These are phyloP conservation scores for Protomyces macrosporus DNA, from an alignment of 1,139 yeast genomes.

Conservation along the genomic window DNA sequence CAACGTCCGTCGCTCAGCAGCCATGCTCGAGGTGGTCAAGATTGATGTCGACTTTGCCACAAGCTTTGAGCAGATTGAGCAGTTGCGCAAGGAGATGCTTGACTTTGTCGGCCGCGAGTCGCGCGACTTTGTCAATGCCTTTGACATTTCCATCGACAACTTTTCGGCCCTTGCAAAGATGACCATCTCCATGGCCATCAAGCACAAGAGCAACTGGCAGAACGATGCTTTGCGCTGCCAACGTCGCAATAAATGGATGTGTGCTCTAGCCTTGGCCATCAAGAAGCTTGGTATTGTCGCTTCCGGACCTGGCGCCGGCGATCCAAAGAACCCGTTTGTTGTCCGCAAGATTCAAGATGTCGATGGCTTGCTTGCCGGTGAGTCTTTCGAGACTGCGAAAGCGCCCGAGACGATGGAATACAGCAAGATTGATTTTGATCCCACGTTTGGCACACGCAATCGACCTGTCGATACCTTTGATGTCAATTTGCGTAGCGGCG, in stretches of 20 bases:
- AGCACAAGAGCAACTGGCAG: slow-evolving; percentile 39
- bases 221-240: slow-evolving; percentile 35
- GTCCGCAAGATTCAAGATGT: neutral
- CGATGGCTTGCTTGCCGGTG: neutral
- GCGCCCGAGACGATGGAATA: neutral
- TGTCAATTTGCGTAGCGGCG: slow-evolving; percentile 13
- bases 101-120: slow-evolving; percentile 39
- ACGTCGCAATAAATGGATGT: slow-evolving; percentile 31
- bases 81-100: slow-evolving; percentile 36
- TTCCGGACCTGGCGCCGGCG: slow-evolving; percentile 29
- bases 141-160: slow-evolving; percentile 39
- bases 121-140: slow-evolving; percentile 40
- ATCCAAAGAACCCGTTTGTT: slow-evolving; percentile 16
- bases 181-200: slow-evolving; percentile 36
- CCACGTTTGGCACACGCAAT: slow-evolving; percentile 13
- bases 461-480: slow-evolving; percentile 7
- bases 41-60: slow-evolving; percentile 38
- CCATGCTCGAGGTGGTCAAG: slow-evolving; percentile 34
- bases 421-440: slow-evolving; percentile 3
- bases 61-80: slow-evolving; percentile 39
- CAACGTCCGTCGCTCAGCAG: slow-evolving; percentile 42
- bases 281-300: slow-evolving; percentile 25
- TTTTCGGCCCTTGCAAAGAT: slow-evolving; percentile 40
- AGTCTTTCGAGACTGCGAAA: neutral
- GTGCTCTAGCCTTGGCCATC: slow-evolving; percentile 28